These are phyloP conservation scores for Hanseniaspora gamundiae DNA, from an alignment of 1,139 yeast genomes.

Conservation along the genomic window DNA sequence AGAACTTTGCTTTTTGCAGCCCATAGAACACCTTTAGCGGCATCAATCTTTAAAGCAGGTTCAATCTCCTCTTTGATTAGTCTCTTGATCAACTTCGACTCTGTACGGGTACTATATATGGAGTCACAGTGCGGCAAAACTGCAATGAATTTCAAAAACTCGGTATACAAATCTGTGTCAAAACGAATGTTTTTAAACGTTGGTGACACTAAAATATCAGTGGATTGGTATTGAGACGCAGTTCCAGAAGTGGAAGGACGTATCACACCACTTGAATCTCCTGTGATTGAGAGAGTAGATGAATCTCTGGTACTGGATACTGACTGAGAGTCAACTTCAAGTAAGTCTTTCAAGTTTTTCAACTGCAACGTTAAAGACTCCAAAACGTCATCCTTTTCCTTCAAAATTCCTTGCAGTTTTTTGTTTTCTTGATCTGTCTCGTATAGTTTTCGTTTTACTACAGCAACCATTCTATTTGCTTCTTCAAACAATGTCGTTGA, in stretches of 20 bases:
- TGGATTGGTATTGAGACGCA: conserved; percentile 8
- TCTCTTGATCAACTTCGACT: conserved; percentile 50
- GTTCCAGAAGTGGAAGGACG: background rate
- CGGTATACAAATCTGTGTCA: conserved; percentile 34
- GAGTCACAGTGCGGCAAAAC: conserved; percentile 22
- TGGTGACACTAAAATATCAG: conserved; percentile 36
- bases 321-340: conserved; percentile 25
- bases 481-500: conserved; percentile 66
- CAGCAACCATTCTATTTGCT: conserved; percentile 69
- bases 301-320: background rate
- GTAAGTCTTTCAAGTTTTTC: conserved; percentile 46
- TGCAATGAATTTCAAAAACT: conserved; percentile 27
- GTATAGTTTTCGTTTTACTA: conserved; percentile 51
- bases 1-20: conserved; percentile 47
- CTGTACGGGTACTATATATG: conserved; percentile 28
- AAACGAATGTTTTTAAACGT: conserved; percentile 44
- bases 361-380: conserved; percentile 60
- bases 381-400: conserved; percentile 60
- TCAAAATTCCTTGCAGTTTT: conserved; percentile 51
- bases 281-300: too few species aligned
- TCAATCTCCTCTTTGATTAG: conserved; percentile 72
- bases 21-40: conserved; percentile 52
- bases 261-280: too few species aligned
- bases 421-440: conserved; percentile 36
- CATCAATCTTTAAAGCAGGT: conserved; percentile 48